These are phyloP conservation scores for Sequoiadendron giganteum DNA, from an alignment of 75 land plant genomes.

Conservation along the genomic window DNA sequence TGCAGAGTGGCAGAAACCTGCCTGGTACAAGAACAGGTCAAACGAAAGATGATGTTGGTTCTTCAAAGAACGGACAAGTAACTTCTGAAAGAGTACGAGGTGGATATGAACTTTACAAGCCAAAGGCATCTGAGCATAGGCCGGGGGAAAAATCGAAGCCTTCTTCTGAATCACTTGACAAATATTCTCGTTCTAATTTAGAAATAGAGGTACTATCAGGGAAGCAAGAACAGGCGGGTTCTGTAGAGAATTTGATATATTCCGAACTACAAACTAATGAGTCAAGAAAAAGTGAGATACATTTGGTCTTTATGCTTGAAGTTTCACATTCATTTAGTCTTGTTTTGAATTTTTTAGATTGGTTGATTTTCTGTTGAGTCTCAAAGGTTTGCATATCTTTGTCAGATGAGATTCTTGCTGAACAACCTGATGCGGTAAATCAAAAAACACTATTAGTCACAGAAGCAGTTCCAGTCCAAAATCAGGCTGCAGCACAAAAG, in stretches of 20 bases:
- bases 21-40: neutral
- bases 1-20: neutral
- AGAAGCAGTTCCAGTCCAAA: conserved; percentile 71
- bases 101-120: conserved; percentile 7
- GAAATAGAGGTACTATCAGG: neutral
- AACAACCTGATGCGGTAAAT: conserved; percentile 4
- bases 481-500: conserved; percentile 87
- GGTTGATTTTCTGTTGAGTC: neutral
- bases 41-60: neutral
- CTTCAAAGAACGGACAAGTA: neutral
- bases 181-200: neutral
- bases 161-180: neutral
- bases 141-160: neutral
- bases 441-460: conserved; percentile 19
- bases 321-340: neutral
- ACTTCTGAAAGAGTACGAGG: conserved; percentile 2
- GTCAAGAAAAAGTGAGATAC: neutral
- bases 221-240: neutral
- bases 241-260: neutral
- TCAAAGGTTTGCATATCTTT: neutral
- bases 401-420: conserved; percentile 1
- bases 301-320: neutral
- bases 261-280: neutral
- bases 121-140: neutral
- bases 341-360: neutral